Conservation (phyloP, 2,329 filamentous ascomycete genomes). For the Penicillium vulpinum region DNA sequence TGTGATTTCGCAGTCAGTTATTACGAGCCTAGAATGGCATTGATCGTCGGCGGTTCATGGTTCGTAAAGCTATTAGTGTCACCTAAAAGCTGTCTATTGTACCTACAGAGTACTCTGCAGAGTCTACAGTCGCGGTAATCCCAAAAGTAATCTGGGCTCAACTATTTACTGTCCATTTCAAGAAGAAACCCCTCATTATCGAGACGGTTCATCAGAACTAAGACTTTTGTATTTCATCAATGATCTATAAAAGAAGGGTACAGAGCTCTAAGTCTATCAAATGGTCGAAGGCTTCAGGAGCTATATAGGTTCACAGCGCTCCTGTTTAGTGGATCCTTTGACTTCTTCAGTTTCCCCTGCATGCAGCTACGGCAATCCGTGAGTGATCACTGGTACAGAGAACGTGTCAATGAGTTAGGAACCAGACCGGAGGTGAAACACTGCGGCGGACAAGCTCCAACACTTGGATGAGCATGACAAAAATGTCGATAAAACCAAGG, state of each 20-base stretch:
- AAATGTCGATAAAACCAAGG: background rate
- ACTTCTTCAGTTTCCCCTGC: background rate
- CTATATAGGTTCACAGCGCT: background rate
- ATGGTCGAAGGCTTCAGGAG: background rate
- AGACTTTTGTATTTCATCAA: no score
- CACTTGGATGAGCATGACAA: background rate
- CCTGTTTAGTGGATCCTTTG: background rate
- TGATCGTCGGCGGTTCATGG: no score
- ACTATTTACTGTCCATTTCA: no score
- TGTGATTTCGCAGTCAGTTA: no score
- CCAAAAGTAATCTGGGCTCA: no score
- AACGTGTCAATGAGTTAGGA: background rate
- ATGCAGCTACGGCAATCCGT: background rate
- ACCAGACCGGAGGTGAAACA: background rate
- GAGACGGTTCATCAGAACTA: no score
- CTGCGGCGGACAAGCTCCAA: background rate
- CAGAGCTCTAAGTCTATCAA: background rate
- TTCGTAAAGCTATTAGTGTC: no score
- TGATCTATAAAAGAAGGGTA: background rate
- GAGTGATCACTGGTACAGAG: background rate
- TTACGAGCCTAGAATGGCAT: no score
- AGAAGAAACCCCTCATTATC: no score
- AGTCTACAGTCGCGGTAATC: no score
- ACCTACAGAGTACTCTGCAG: no score
- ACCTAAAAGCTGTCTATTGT: no score